phyloP scores from a whole-genome alignment of 2,329 filamentous ascomycete species.

The Beauveria sp. region DNA sequence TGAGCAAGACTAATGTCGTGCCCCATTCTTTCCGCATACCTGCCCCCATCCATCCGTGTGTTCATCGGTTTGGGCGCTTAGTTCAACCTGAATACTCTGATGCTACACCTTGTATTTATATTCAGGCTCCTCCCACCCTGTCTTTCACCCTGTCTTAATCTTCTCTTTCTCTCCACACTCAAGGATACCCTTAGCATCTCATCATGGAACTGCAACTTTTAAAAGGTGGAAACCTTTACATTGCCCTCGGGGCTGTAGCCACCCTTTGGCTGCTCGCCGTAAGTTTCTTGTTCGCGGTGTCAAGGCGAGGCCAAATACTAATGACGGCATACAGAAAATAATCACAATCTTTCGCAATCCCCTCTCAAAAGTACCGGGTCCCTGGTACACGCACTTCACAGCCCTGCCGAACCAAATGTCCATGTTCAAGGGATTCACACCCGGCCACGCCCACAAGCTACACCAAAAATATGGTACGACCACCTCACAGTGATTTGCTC shows the following conservation, averaged over 20 bases:
- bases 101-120: slow-evolving; percentile 5
- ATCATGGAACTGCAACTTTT: slow-evolving; percentile 2
- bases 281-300: background rate
- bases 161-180: background rate
- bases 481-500: background rate
- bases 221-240: slow-evolving; percentile 5
- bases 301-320: background rate
- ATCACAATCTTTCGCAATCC: slow-evolving; percentile 4
- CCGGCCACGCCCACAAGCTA: slow-evolving; percentile 17
- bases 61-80: background rate
- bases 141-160: background rate
- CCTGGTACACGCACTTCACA: slow-evolving; percentile 20
- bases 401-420: slow-evolving; percentile 15
- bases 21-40: background rate
- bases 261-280: slow-evolving; percentile 3
- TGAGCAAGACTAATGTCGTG: background rate
- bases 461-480: slow-evolving; percentile 19
- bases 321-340: background rate
- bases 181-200: background rate
- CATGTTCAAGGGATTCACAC: slow-evolving; percentile 13
- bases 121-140: background rate
- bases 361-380: slow-evolving; percentile 17
- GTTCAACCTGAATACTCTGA: background rate
- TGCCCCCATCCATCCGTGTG: background rate
- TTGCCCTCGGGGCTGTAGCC: slow-evolving; percentile 1